Conservation (phyloP, 2,329 filamentous ascomycete species). For the Cytospora schulzeri region DNA sequence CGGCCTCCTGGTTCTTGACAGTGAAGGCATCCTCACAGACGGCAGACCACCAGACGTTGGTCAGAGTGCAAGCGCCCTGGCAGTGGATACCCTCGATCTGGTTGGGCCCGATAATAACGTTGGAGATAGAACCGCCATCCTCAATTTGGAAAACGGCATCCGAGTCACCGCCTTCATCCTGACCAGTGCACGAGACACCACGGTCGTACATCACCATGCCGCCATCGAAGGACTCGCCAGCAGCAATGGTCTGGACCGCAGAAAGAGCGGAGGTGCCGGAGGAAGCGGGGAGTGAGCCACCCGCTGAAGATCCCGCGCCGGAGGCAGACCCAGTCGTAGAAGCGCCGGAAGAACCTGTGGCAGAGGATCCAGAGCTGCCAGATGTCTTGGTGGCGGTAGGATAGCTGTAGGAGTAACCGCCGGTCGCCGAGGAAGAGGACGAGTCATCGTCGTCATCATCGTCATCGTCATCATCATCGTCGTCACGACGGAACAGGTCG, state of each 20-base stretch:
- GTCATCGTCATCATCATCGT: slow-evolving; percentile 9
- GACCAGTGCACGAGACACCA: slow-evolving; percentile 27
- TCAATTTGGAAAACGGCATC: slow-evolving; percentile 54
- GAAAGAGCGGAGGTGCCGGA: slow-evolving; percentile 20
- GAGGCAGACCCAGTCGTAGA: neutral
- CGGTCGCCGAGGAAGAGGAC: neutral
- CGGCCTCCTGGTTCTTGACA: slow-evolving; percentile 39
- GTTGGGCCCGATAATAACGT: slow-evolving; percentile 54
- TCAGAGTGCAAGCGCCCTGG: slow-evolving; percentile 46
- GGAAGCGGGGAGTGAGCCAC: slow-evolving; percentile 21
- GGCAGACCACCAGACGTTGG: slow-evolving; percentile 40
- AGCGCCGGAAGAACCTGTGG: slow-evolving; percentile 3
- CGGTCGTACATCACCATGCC: slow-evolving; percentile 39
- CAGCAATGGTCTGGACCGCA: slow-evolving; percentile 25
- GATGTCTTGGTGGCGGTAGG: slow-evolving; percentile 13
- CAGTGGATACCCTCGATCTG: slow-evolving; percentile 54
- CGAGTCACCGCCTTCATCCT: slow-evolving; percentile 32
- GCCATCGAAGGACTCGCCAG: slow-evolving; percentile 31
- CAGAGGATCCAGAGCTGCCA: neutral
- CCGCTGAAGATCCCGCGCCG: neutral
- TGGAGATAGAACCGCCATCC: slow-evolving; percentile 51
- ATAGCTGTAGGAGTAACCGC: slow-evolving; percentile 4
- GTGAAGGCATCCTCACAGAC: slow-evolving; percentile 42
- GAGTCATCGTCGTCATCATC: neutral
- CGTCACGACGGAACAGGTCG: slow-evolving; percentile 10